A percentile compares a stretch with the other conserved stretches of the same genome.
phyloP scores from a whole-genome alignment of 148 eudicot species.

The Vaccinium darrowii region DNA sequence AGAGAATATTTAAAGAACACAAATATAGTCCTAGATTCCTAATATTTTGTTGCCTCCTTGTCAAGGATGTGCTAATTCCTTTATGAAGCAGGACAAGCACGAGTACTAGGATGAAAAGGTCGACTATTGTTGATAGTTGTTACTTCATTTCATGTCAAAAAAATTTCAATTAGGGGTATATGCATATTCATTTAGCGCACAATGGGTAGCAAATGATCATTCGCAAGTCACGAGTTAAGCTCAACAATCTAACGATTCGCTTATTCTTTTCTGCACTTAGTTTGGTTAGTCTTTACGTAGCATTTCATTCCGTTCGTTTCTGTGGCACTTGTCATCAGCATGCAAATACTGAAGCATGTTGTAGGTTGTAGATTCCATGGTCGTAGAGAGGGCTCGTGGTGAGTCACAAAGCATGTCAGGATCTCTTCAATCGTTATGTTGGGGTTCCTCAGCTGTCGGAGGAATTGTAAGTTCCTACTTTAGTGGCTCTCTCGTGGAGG shows the following conservation, averaged over 20 bases:
- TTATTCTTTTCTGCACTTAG: background rate
- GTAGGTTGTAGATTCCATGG: conserved; percentile 99
- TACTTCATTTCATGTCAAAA: background rate
- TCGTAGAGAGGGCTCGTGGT: conserved; percentile 99
- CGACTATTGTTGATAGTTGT: background rate
- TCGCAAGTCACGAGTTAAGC: background rate
- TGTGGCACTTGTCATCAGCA: background rate
- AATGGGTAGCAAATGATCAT: background rate
- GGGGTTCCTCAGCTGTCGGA: conserved; percentile 99
- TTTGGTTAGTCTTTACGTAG: background rate
- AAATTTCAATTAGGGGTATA: background rate
- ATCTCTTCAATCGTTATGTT: conserved; percentile 95
- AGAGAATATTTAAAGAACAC: background rate
- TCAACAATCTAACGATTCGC: background rate
- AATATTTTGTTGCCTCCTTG: background rate
- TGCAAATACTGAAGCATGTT: conserved; percentile 35
- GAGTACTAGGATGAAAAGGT: background rate
- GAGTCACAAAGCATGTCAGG: conserved; percentile 98
- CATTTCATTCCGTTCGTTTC: background rate
- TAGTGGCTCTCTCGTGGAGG: conserved; percentile 95
- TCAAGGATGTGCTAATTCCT: background rate
- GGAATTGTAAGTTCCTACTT: conserved; percentile 94
- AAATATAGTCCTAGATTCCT: background rate
- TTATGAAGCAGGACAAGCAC: background rate
- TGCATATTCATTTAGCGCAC: background rate